Evolutionary conservation across 805 yeast genomes (phyloP).

Genomic region (Candida railenensis): DNA sequence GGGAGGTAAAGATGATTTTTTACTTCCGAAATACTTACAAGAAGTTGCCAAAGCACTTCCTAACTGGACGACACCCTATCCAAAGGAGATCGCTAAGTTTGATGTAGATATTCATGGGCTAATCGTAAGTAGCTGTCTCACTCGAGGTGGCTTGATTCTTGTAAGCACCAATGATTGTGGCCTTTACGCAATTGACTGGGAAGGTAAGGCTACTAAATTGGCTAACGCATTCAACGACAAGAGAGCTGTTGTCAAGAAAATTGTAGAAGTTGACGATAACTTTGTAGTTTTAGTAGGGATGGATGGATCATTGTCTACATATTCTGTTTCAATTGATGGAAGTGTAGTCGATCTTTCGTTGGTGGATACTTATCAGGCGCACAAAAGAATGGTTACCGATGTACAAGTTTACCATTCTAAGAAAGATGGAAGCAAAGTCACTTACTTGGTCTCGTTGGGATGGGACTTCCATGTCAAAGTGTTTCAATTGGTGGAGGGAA

Average conservation of each 20-base stretch:
- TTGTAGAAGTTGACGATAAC: slow-evolving; percentile 24
- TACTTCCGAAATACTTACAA: neutral
- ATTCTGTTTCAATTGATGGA: slow-evolving; percentile 4
- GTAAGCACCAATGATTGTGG: slow-evolving; percentile 19
- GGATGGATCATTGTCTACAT: slow-evolving; percentile 45
- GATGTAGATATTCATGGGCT: slow-evolving; percentile 18
- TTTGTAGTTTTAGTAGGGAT: slow-evolving; percentile 46
- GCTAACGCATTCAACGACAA: slow-evolving; percentile 14
- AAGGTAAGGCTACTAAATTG: slow-evolving; percentile 13
- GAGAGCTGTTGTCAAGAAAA: slow-evolving; percentile 33
- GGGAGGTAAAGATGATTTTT: neutral
- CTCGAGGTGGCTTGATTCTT: slow-evolving; percentile 8
- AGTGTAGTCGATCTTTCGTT: slow-evolving; percentile 4
- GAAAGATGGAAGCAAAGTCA: slow-evolving; percentile 12
- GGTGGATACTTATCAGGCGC: slow-evolving; percentile 26
- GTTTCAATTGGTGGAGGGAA: slow-evolving; percentile 22
- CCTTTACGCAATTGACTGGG: slow-evolving; percentile 17
- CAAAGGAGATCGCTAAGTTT: slow-evolving; percentile 13
- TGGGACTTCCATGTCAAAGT: slow-evolving; percentile 52
- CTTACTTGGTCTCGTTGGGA: slow-evolving; percentile 54
- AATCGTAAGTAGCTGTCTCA: slow-evolving; percentile 18
- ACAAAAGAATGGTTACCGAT: slow-evolving; percentile 36
- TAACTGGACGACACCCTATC: slow-evolving; percentile 34
- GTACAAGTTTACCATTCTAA: slow-evolving; percentile 22
- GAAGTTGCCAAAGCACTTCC: slow-evolving; percentile 10